Evolutionary conservation across 257 asterid genomes (phyloP), one percentile per base, ranked within the genome.

Genomic region (Mitragyna speciosa): DNA sequence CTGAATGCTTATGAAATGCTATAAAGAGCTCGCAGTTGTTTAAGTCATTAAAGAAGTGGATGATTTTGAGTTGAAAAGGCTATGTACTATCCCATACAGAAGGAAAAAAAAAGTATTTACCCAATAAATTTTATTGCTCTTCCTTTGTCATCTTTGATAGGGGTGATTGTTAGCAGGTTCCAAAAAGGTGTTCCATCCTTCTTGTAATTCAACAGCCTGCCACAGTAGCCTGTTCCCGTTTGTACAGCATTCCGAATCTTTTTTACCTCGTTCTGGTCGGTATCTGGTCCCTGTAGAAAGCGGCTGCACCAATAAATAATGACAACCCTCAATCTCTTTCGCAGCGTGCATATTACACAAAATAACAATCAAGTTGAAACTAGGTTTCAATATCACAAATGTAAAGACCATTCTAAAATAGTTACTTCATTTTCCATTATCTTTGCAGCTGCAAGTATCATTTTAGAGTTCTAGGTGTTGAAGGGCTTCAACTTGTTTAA

Each of bases 141-240:
- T 89, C 98, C 99, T 59, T 86, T 90, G 85, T 89, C 89, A 86
- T 96, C 91, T 83, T 94, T 96, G 78, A 96, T 92, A n/a, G 99
- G 99, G 67, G 94, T 94, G 86, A 96, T 36, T 12, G 99, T 96
- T 76, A 96, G 83, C 72, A 96, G 88, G 88, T 96, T 96, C 99
- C 99, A 96, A 78, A 96, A 96, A 70, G 94, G 98, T 56, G 96
- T 93, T 51, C 99, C 99, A 72, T 96, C 90, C 86, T 96, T 96
- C 90, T 92, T 96, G 88, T 94, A 96, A 87, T 96, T 96, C 75
- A 96, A 87, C 68, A 96, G 91, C 94, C 99, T 89, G 76, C 99
- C 99, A 82, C 99, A 96, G 76, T 92, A 96, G 90, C 97, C 92
- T 39, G 80, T 83, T 59, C 99, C 99, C 6, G 91, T 82, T 88